Evolutionary conservation across 1,139 yeast species (phyloP).

Genomic region (Pichia sp.): DNA sequence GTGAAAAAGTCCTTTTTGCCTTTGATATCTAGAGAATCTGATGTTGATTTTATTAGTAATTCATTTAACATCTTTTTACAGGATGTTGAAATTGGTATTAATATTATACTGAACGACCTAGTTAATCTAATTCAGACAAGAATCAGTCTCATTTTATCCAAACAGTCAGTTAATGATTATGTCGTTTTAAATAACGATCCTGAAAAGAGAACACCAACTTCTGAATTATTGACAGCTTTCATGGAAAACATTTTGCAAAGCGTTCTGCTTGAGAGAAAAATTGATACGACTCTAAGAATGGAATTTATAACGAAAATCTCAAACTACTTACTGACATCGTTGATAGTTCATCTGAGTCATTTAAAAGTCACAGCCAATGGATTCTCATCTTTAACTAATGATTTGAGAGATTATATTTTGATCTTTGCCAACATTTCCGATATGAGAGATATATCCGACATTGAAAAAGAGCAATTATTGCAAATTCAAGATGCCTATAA

Average conservation of each 20-base stretch:
- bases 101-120: conserved; percentile 54
- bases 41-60: conserved; percentile 40
- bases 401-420: conserved; percentile 70
- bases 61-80: conserved; percentile 61
- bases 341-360: conserved; percentile 69
- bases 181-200: conserved; percentile 35
- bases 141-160: conserved; percentile 41
- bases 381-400: conserved; percentile 78
- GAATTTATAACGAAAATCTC: conserved; percentile 42
- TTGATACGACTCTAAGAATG: conserved; percentile 16
- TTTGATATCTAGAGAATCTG: conserved; percentile 37
- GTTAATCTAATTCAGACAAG: conserved; percentile 42
- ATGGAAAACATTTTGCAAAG: conserved; percentile 13
- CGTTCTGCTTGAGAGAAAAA: conserved; percentile 12
- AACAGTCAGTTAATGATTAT: conserved; percentile 59
- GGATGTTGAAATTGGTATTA: conserved; percentile 62
- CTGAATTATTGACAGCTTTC: conserved; percentile 53
- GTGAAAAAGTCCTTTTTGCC: conserved; percentile 63
- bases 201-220: conserved; percentile 49
- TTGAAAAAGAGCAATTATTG: conserved; percentile 10
- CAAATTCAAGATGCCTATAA: conserved; percentile 60
- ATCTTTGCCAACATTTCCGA: conserved; percentile 43
- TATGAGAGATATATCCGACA: background rate
- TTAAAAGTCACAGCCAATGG: conserved; percentile 76
- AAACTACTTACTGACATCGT: conserved; percentile 44